Conservation (phyloP, 2,329 filamentous ascomycete genomes). For the Beauveria caledonica region DNA sequence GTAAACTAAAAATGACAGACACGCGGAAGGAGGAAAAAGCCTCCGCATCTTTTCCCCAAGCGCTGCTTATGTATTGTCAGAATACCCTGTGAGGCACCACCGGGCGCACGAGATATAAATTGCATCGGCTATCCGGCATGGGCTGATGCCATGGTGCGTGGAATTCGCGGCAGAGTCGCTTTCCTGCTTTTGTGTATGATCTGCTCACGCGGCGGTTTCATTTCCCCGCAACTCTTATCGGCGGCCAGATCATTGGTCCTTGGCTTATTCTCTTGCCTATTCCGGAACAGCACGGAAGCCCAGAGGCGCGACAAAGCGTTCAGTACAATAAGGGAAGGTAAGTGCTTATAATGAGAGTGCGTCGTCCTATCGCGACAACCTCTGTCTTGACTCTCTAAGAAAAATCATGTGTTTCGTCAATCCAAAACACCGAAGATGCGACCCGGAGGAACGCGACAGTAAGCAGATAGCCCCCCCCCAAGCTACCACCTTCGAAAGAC, state of each 20-base stretch:
- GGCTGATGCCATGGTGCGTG: neutral
- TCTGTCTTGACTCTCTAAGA: too few relatives aligned
- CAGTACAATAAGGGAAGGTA: neutral
- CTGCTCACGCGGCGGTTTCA: neutral
- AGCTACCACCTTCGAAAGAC: slow-evolving; percentile 3
- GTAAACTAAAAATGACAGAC: neutral
- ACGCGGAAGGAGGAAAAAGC: neutral
- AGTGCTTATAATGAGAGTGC: neutral
- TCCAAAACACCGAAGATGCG: neutral
- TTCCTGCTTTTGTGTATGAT: neutral
- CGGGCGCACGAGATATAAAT: neutral
- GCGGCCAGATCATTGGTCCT: neutral
- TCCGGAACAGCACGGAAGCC: neutral
- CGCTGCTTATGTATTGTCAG: neutral
- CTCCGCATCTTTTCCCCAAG: neutral
- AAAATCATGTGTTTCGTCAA: neutral
- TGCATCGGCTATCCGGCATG: slow-evolving; percentile 1
- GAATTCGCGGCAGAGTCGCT: neutral
- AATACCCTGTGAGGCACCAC: neutral
- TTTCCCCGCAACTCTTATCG: neutral
- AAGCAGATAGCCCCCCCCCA: neutral
- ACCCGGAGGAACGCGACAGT: neutral
- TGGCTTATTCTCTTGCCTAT: slow-evolving; percentile 5
- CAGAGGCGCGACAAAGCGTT: neutral
- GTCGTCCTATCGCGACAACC: neutral